These are phyloP conservation scores for Colletotrichum cereale DNA, from an alignment of 2,329 filamentous ascomycete genomes.

Conservation along the genomic window DNA sequence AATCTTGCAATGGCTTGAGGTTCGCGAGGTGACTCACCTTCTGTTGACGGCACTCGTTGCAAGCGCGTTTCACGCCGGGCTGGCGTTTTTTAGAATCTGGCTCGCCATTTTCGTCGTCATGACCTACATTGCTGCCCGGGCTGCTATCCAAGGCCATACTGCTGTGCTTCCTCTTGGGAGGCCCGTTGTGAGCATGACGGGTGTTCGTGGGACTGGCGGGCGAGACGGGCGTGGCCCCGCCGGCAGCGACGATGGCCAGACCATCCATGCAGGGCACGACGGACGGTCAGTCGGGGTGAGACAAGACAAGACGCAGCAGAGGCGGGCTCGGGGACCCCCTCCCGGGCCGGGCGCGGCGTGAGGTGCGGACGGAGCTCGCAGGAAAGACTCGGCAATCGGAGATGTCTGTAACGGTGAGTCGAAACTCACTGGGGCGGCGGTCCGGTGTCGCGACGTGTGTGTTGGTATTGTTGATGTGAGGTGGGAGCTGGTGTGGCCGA, in stretches of 20 bases:
- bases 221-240: constrained; percentile 63
- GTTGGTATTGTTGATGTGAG: constrained; percentile 37
- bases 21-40: constrained; percentile 70
- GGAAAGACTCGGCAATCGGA: constrained; percentile 30
- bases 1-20: not conserved
- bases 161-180: constrained; percentile 70
- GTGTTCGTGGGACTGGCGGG: constrained; percentile 68
- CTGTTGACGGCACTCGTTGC: constrained; percentile 88
- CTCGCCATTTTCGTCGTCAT: constrained; percentile 68
- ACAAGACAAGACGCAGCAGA: constrained; percentile 38
- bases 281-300: constrained; percentile 36
- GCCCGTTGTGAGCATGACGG: constrained; percentile 61
- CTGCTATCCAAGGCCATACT: constrained; percentile 70
- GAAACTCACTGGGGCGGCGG: constrained; percentile 38
- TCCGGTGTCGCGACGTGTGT: constrained; percentile 42
- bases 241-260: constrained; percentile 58
- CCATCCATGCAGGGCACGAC: constrained; percentile 59
- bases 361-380: constrained; percentile 33
- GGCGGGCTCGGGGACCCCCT: constrained; percentile 41
- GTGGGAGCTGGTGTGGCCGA: constrained; percentile 39
- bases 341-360: constrained; percentile 36
- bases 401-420: constrained; percentile 37
- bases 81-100: constrained; percentile 71
- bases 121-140: constrained; percentile 68
- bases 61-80: constrained; percentile 81